phyloP scores from a whole-genome alignment of 208 protist species.

The Trypanosoma conorhini region DNA sequence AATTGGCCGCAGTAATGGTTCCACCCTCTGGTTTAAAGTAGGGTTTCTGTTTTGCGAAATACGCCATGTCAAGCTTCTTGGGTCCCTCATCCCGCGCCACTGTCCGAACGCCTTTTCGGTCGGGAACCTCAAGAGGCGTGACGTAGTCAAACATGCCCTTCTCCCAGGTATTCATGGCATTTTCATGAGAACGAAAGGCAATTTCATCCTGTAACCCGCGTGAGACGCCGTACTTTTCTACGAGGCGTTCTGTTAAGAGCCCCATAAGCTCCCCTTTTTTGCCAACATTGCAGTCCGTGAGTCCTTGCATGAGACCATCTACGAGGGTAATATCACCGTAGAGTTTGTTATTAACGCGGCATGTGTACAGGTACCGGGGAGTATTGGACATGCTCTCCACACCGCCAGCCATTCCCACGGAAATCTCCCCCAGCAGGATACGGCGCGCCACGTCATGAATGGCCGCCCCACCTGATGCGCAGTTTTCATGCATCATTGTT shows the following conservation, averaged over 20 bases:
- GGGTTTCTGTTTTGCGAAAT: constrained; percentile 84
- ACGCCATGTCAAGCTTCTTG: constrained; percentile 82
- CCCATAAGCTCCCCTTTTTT: constrained; percentile 66
- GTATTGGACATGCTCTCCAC: constrained; percentile 72
- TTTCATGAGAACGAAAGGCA: constrained; percentile 89
- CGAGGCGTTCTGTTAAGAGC: constrained; percentile 77
- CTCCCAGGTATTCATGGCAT: constrained; percentile 64
- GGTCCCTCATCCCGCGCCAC: constrained; percentile 87
- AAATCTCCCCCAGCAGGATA: constrained; percentile 49
- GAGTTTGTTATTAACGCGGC: constrained; percentile 49
- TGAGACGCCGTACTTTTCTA: constrained; percentile 85
- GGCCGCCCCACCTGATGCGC: constrained; percentile 54
- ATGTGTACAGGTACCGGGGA: constrained; percentile 45
- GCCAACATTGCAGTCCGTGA: constrained; percentile 48
- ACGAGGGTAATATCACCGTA: constrained; percentile 58
- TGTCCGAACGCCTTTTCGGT: constrained; percentile 45
- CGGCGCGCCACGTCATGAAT: constrained; percentile 62
- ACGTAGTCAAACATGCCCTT: constrained; percentile 92
- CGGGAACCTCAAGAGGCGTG: constrained; percentile 73
- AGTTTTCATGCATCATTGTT: constrained; percentile 70
- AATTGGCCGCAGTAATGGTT: constrained; percentile 94
- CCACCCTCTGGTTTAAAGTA: constrained; percentile 88
- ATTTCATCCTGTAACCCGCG: constrained; percentile 93
- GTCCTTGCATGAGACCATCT: constrained; percentile 53
- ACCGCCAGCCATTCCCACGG: constrained; percentile 54